Conservation (phyloP, 345 rosid genomes). For the Aethionema arabicum region DNA sequence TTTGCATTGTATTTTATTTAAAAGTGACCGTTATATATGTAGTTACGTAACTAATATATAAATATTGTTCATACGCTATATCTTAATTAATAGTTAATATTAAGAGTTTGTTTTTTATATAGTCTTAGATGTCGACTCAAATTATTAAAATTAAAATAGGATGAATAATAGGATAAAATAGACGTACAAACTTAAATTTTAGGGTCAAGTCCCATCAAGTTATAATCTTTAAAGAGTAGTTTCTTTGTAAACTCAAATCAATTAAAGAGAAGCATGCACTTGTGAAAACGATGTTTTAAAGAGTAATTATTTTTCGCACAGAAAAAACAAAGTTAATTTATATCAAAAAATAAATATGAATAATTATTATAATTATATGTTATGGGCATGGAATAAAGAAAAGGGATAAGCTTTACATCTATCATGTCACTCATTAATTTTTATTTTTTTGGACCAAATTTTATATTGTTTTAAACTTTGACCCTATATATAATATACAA, state of each 20-base stretch:
- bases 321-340: background rate
- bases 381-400: conserved; percentile 7
- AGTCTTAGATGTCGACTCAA: no score
- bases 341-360: conserved; percentile 21
- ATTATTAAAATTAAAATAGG: no score
- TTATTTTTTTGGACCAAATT: conserved; percentile 8
- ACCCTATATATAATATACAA: no score
- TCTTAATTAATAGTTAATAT: no score
- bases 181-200: conserved; percentile 20
- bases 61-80: no score
- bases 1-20: no score
- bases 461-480: no score
- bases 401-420: conserved; percentile 21
- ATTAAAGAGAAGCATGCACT: conserved; percentile 9
- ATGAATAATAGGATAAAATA: background rate
- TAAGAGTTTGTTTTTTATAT: no score
- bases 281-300: conserved; percentile 30
- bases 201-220: conserved; percentile 20
- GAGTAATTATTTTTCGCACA: background rate
- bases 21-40: no score
- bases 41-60: no score
- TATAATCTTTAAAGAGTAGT: conserved; percentile 20
- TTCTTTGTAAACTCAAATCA: conserved; percentile 26
- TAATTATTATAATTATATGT: conserved; percentile 5
- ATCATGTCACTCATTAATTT: conserved; percentile 20